Percentiles rank a stretch among this genome's conserved stretches.
These are phyloP conservation scores for Diaporthe sp. DNA, from an alignment of 2,329 filamentous ascomycete species.

Conservation along the genomic window DNA sequence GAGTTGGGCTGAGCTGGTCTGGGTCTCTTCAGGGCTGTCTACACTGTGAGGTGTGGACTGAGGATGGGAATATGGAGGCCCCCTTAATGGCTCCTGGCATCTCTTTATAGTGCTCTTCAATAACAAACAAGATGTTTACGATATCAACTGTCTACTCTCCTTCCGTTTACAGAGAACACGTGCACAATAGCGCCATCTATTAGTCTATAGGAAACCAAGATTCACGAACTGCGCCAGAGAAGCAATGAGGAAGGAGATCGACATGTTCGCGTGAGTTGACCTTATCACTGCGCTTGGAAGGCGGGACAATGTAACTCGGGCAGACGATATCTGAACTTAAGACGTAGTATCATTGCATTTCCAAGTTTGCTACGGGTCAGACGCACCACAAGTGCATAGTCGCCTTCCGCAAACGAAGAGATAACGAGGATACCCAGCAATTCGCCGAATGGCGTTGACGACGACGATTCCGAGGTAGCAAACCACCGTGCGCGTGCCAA, in stretches of 20 bases:
- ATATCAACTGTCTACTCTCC: background rate
- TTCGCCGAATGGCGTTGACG: background rate
- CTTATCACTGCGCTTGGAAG: slow-evolving; percentile 1
- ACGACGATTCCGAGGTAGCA: background rate
- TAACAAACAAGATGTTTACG: background rate
- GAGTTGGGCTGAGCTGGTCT: background rate
- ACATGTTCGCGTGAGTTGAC: background rate
- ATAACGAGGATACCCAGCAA: background rate
- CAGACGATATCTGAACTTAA: slow-evolving; percentile 6
- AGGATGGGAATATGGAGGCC: background rate
- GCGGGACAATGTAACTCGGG: background rate
- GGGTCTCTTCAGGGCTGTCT: background rate
- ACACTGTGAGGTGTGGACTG: background rate
- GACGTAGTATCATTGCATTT: slow-evolving; percentile 6
- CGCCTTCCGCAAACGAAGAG: slow-evolving; percentile 20
- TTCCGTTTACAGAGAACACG: background rate
- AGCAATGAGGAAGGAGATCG: slow-evolving; percentile 30
- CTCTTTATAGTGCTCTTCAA: slow-evolving; percentile 15
- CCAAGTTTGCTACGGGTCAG: background rate
- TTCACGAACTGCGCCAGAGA: background rate
- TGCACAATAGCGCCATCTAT: background rate
- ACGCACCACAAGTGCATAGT: slow-evolving; percentile 1
- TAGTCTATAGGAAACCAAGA: background rate
- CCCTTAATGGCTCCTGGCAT: background rate
- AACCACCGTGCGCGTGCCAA: background rate